phyloP scores from a whole-genome alignment of 345 rosid genomes.

The Anastatica hierochuntica region DNA sequence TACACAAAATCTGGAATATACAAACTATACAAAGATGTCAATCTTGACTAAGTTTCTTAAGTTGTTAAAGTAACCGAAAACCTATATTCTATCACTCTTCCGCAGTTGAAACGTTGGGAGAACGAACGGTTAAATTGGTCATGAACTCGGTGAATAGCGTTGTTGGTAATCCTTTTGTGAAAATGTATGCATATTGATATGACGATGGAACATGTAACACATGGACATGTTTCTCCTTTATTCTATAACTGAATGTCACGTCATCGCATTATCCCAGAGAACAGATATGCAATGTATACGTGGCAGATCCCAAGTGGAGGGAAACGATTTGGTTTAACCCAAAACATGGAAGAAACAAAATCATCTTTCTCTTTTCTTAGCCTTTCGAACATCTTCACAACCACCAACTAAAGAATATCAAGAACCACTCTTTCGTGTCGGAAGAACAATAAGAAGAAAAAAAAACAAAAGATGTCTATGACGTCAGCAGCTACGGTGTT shows the following conservation, averaged over 20 bases:
- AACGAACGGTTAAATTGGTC: too few species aligned
- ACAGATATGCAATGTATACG: slow-evolving; percentile 36
- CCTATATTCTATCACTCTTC: too few species aligned
- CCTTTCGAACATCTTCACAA: slow-evolving; percentile 6
- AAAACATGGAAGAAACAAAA: slow-evolving; percentile 15
- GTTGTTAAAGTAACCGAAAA: too few species aligned
- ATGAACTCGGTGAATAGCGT: too few species aligned
- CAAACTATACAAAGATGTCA: too few species aligned
- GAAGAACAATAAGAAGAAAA: not conserved
- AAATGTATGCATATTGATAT: too few species aligned
- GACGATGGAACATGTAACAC: too few species aligned
- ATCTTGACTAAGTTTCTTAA: too few species aligned
- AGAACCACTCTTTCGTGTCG: slow-evolving; percentile 1
- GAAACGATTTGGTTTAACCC: slow-evolving; percentile 32
- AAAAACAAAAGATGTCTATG: slow-evolving; percentile 27
- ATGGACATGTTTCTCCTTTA: not conserved
- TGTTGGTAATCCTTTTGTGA: too few species aligned
- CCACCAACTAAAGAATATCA: slow-evolving; percentile 5
- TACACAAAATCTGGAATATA: too few species aligned
- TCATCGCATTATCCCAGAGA: slow-evolving; percentile 28
- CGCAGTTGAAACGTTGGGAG: too few species aligned
- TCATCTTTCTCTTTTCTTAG: slow-evolving; percentile 12
- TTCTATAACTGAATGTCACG: not conserved
- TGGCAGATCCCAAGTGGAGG: slow-evolving; percentile 56
- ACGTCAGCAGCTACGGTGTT: slow-evolving; percentile 66